Percentiles rank a stretch among this genome's conserved stretches.
phyloP scores from a whole-genome alignment of 345 rosid species.

The Murraya koenigii region DNA sequence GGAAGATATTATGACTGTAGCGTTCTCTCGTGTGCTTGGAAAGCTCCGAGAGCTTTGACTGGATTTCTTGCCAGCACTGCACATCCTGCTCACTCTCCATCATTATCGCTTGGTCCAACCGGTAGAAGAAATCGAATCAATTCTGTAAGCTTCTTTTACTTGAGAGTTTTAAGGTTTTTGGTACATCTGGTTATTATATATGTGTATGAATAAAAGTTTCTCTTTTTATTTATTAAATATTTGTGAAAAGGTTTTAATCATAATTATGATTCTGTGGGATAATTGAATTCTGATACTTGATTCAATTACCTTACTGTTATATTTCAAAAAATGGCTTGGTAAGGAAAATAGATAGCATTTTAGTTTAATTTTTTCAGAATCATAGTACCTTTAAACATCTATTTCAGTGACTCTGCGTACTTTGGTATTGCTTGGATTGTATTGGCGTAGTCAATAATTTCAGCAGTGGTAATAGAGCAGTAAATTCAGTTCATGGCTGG shows the following conservation, averaged over 20 bases:
- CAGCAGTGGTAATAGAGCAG: background rate
- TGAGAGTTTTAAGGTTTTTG: background rate
- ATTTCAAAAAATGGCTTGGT: background rate
- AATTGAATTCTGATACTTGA: background rate
- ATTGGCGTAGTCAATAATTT: background rate
- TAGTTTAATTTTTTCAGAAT: background rate
- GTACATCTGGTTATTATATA: background rate
- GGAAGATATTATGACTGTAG: conserved; percentile 64
- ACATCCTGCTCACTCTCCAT: conserved; percentile 49
- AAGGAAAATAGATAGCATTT: background rate
- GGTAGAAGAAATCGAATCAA: conserved; percentile 45
- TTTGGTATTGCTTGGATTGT: background rate
- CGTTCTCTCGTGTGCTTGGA: conserved; percentile 84
- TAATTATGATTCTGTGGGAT: background rate
- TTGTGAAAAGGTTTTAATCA: background rate
- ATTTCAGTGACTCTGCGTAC: background rate
- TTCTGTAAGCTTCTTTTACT: conserved; percentile 44
- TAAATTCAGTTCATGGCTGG: background rate
- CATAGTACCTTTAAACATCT: background rate
- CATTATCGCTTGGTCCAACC: conserved; percentile 29
- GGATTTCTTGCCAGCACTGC: conserved; percentile 88
- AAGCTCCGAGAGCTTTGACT: conserved; percentile 83
- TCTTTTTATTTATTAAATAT: background rate
- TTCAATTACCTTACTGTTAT: background rate
- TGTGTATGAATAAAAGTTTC: background rate